Base-by-base conservation (phyloP, 345 rosid species). In the Ceriops decandra region DNA sequence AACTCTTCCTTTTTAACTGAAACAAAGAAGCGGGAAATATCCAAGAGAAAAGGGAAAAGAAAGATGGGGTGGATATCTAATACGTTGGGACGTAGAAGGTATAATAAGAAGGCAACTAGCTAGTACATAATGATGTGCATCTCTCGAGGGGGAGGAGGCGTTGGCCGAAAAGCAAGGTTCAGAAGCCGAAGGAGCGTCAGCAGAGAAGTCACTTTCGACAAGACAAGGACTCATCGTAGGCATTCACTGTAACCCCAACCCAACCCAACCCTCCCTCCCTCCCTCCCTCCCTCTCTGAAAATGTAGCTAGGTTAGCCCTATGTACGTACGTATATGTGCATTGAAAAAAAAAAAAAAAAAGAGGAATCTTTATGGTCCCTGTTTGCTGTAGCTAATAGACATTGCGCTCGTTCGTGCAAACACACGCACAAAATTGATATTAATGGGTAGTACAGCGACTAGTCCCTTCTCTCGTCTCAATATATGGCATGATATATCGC, bases 101-200 rank as follows among this genome's bases (percentile, higher is more conserved):
- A 66, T 68, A 69, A 60, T 36, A 15, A 31, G 80, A 72, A 74
- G 73, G 74, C 68, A 76, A 76, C 75, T 66, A 64, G 72, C 22
- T 22, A 54, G 58, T 10, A 66, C 69, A 68, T 64, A 32, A 72
- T 76, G 74, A 69, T 72, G 73, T 73, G 69, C 61, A 69, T 69
- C 27, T 54, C 27, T 54, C 58, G 80, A 80, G 66, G 78, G 36
- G 63, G 49, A 38, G 49, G 46, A 9, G 46, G 46, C 46, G 2
- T 38, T 10, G 11, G 69, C 64, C 62, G 20, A 17, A 52, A 28
- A 64, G 21, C 32, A 17, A 19, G 7, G 16, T 11, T 3, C 31
- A 0, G 28, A 30, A 22, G 42, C 49, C 4, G 6, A 8, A 3
- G 28, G 2, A 22, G 68, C 62, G 63, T 76, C 66, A 69, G 57